Conservation (phyloP, 768 basidiomycete genomes). For the Xerocomellus dryophilus region DNA sequence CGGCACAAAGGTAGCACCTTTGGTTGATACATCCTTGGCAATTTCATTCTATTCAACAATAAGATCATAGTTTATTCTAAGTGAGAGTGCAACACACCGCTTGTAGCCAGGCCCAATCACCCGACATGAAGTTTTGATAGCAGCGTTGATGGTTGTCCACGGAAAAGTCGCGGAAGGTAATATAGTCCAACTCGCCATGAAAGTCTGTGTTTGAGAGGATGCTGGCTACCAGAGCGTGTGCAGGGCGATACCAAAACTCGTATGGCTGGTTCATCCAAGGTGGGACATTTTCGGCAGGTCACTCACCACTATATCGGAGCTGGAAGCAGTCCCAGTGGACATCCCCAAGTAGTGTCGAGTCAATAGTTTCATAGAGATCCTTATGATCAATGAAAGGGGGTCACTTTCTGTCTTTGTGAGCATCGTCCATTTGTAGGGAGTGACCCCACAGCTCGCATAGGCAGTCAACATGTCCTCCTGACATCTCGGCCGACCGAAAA, state of each 20-base stretch:
- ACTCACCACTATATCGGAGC: not conserved
- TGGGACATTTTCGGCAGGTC: not conserved
- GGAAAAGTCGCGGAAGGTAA: not conserved
- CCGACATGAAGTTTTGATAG: not conserved
- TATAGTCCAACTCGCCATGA: not conserved
- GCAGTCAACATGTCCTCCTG: not conserved
- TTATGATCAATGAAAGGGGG: not conserved
- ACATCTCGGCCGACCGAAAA: not conserved
- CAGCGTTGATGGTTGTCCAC: not conserved
- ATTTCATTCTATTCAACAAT: too few species aligned
- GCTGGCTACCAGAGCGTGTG: not conserved
- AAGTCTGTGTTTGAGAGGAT: not conserved
- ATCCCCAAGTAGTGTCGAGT: conserved; percentile 34
- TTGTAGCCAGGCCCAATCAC: not conserved
- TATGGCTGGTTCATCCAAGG: not conserved
- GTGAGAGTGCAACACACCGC: not conserved
- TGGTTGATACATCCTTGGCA: too few species aligned
- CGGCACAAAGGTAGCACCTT: not conserved
- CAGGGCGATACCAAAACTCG: not conserved
- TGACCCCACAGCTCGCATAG: conserved; percentile 1
- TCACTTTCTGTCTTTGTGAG: too few species aligned
- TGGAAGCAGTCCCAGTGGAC: conserved; percentile 36
- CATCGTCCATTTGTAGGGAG: not conserved
- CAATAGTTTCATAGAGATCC: conserved; percentile 25
- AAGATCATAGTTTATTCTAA: too few species aligned